Evolutionary conservation across 768 basidiomycete species (phyloP), one percentile per base, ranked within the genome.

Genomic region (Tephrocybe rancida): DNA sequence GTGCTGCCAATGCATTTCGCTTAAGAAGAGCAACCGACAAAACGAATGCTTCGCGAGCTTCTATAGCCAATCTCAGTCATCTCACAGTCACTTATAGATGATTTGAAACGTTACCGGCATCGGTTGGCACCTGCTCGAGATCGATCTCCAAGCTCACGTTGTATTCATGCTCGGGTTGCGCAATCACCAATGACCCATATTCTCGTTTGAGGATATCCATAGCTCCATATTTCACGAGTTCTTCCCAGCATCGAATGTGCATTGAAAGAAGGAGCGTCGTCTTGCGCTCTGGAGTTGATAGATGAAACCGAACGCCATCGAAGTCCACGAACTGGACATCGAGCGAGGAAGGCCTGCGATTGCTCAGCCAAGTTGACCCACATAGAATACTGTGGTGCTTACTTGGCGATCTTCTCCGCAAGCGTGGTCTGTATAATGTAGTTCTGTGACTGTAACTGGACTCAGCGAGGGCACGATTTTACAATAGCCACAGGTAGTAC

Each of bases 321-420:
- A 94, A 99, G 73, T 99, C 97, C 48, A 98, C 97, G 63, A 99
- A 99, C 52, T 92, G 84, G 51, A 98, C 89, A 75, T 99, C 97
- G 55, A 98, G 78, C 26, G 90, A 86, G 5, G 90, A 85, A 13
- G 96, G 94, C 69, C 95, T 99, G 67, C 48, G 21, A 22, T 24
- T 37, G 14, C 48, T 64, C 42, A 66, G 59, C 44, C 39, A 14
- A 37, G 14, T 43, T 50, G 22, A 38, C 26, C 46, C 24, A 18
- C 3, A 13, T 19, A 41, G 18, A n/a, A 21, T 25, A 35, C 2
- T 24, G 38, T 44, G 46, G 16, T 4, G 57, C 61, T 62, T 67
- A 95, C 96, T 94, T 96, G 60, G 75, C 72, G 54, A 88, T 81
- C 72, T 96, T 95, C 62, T 98, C 95, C 4, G 82, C 74, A 51